A percentile compares a stretch with the other conserved stretches of the same genome.
These are phyloP conservation scores for Lipomyces kockii DNA, from an alignment of 805 yeast genomes.

Conservation along the genomic window DNA sequence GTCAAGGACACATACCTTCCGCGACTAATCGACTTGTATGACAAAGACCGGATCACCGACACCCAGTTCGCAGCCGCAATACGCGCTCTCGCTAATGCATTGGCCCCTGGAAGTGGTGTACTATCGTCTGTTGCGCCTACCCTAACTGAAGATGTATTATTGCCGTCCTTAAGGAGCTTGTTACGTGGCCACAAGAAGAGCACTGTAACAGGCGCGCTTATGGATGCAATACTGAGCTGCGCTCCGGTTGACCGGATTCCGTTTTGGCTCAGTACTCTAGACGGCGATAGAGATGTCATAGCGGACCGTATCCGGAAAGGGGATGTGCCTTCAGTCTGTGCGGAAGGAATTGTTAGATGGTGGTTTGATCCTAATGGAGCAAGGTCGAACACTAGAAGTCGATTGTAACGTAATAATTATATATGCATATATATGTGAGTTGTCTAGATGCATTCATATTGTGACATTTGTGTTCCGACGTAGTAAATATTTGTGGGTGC, in stretches of 20 bases:
- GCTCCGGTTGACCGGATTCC: conserved; percentile 12
- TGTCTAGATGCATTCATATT: background rate
- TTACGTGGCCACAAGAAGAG: background rate
- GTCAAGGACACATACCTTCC: conserved; percentile 17
- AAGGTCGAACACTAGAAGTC: background rate
- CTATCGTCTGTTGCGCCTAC: conserved; percentile 23
- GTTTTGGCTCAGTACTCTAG: conserved; percentile 17
- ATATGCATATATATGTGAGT: too few species aligned
- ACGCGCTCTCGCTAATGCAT: conserved; percentile 15
- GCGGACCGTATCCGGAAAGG: conserved; percentile 21
- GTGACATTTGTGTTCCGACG: too few species aligned
- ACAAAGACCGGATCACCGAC: conserved; percentile 13
- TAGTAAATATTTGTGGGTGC: too few species aligned
- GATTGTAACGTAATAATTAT: background rate
- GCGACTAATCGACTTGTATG: conserved; percentile 9
- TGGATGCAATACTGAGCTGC: conserved; percentile 26
- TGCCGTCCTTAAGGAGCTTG: conserved; percentile 13
- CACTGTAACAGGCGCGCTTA: conserved; percentile 9
- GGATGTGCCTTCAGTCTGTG: conserved; percentile 28
- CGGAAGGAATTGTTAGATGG: conserved; percentile 25
- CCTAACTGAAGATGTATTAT: conserved; percentile 15
- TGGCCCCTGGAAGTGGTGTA: conserved; percentile 28
- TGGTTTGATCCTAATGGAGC: conserved; percentile 16
- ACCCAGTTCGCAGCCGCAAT: conserved; percentile 23
- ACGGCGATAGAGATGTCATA: conserved; percentile 4